Evolutionary conservation across 768 basidiomycete species (phyloP), one percentile per base, ranked within the genome.

Genomic region (Lactarius hatsudake): DNA sequence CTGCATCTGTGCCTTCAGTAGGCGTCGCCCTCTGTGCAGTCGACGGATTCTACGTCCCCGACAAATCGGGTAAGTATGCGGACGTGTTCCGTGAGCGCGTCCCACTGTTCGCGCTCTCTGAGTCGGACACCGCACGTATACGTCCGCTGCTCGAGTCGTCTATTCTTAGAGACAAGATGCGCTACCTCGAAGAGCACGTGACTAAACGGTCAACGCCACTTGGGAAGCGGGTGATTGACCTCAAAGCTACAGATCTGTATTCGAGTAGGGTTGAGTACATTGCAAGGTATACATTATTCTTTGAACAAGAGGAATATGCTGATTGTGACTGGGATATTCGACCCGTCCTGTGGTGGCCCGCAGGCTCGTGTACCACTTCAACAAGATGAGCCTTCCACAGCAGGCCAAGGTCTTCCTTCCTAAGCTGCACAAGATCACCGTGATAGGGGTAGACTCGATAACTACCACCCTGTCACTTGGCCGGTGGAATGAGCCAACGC

Each of bases 31-130:
- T 66, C 18, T 59, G 56, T 12, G 28, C 55, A 12, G 59, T 42
- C 7, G 63, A 72, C 12, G 58, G 38, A 10, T 71, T 75, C 58
- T 75, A 73, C 60, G 32, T 72, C 6, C 73, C 73, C 3, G 74
- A 75, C 28, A 63, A 53, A 60, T 36, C 36, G 30, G 62, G 69
- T 10, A 69, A 63, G 43, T 66, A 66, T 30, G 67, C 64, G 4
- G 53, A 65, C 5, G 55, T 64, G 53, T 73, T 72, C 51, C 59
- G 63, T 15, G 51, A 42, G 0, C 43, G 30, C 2, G 72, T 73
- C 8, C 45, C 59, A 32, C 56, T 73, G 12, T 59, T 73, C 28
- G 65, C 64, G 0, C 58, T 72, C 5, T 64, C 68, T 0, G 63
- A 59, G 0, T 57, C 71, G 8, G 42, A 13, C 6, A 48, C 66